These are phyloP conservation scores for Anthracocystis walkeri DNA, from an alignment of 1,284 basidiomycete genomes.

Conservation along the genomic window DNA sequence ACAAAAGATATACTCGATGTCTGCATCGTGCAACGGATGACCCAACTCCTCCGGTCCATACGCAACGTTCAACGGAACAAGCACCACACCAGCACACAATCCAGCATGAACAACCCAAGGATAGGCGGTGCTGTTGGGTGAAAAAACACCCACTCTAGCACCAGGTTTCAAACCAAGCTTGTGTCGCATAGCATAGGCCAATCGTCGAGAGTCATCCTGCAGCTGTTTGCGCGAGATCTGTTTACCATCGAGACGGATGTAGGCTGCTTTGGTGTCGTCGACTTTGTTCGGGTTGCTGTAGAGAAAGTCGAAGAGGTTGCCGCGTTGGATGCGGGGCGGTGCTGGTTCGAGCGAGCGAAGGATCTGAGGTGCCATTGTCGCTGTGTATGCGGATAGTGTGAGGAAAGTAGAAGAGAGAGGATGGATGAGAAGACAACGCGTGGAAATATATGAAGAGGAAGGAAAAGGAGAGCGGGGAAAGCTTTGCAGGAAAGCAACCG, in stretches of 20 bases:
- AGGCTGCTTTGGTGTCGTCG: slow-evolving; percentile 43
- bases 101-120: slow-evolving; percentile 56
- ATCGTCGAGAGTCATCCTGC: slow-evolving; percentile 40
- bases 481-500: not conserved
- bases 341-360: slow-evolving; percentile 39
- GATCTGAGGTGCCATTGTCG: slow-evolving; percentile 55
- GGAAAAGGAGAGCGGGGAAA: slow-evolving; percentile 7
- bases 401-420: not conserved
- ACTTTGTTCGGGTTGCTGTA: slow-evolving; percentile 58
- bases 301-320: slow-evolving; percentile 58
- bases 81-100: slow-evolving; percentile 51
- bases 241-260: slow-evolving; percentile 60
- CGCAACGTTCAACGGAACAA: slow-evolving; percentile 61
- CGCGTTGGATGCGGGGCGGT: slow-evolving; percentile 34
- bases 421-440: not conserved
- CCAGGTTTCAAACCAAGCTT: slow-evolving; percentile 54
- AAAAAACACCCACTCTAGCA: slow-evolving; percentile 59
- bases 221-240: slow-evolving; percentile 52
- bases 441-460: not conserved
- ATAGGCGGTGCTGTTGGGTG: slow-evolving; percentile 64
- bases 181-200: slow-evolving; percentile 57
- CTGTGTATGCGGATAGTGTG: not conserved
- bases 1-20: slow-evolving; percentile 56
- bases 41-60: slow-evolving; percentile 64
- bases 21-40: slow-evolving; percentile 60